phyloP scores from a whole-genome alignment of 148 eudicot genomes.

The Rheum nobile region DNA sequence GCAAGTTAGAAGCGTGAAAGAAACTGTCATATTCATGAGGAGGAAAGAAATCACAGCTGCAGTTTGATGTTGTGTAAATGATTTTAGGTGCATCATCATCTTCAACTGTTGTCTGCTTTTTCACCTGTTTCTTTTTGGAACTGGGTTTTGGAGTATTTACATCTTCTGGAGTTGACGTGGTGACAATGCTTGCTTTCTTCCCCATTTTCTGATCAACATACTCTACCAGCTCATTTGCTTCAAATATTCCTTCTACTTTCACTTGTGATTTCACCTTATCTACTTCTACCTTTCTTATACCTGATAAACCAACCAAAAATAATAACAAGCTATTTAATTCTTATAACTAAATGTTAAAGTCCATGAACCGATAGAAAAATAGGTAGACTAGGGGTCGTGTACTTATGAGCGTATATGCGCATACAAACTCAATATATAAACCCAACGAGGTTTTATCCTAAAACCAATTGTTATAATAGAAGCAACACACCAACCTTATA shows the following conservation, averaged over 20 bases:
- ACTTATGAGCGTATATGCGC: too few species aligned
- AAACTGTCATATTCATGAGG: slow-evolving; percentile 9
- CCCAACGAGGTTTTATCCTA: too few species aligned
- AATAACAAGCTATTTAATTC: too few species aligned
- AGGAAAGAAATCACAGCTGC: neutral
- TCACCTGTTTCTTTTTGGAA: neutral
- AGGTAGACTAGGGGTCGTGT: too few species aligned
- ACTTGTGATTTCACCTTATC: slow-evolving; percentile 28
- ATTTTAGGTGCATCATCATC: neutral
- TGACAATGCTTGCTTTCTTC: slow-evolving; percentile 24
- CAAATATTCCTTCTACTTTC: slow-evolving; percentile 38
- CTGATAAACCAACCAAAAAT: too few species aligned
- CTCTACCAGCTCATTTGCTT: slow-evolving; percentile 25
- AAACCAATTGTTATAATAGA: too few species aligned
- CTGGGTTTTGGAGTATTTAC: neutral
- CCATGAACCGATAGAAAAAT: too few species aligned
- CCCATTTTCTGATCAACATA: slow-evolving; percentile 23
- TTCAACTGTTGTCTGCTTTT: neutral
- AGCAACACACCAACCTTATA: too few species aligned
- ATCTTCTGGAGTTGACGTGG: slow-evolving; percentile 9
- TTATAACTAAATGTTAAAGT: too few species aligned
- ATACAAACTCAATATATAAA: too few species aligned
- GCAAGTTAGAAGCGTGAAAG: slow-evolving; percentile 20
- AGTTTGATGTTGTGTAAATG: neutral
- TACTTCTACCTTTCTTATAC: slow-evolving; percentile 35